Evolutionary conservation across 2,329 filamentous ascomycete genomes (phyloP), one percentile per base, ranked within the genome.

Genomic region (Exophiala sp.): DNA sequence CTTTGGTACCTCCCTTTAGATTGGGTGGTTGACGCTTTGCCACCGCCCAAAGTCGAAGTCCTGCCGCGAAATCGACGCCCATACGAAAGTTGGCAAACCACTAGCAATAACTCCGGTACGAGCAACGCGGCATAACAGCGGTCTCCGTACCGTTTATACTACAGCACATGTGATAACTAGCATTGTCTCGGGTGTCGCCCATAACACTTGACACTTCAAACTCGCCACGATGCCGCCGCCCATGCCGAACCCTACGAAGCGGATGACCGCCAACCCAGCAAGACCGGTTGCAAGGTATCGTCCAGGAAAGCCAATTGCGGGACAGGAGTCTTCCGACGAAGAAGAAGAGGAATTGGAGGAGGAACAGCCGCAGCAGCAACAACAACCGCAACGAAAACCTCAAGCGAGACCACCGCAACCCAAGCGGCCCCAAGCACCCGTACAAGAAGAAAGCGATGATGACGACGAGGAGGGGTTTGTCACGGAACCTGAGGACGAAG

Each of bases 221-320:
- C 24, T 10, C 24, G 5, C 37, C 37, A 47, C 30, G 13, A 72
- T 72, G 70, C 70, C 71, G 27, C 71, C 70, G 24, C 69, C 70
- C 5, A 65, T 72, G 43, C 68, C 68, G 14, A 69, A 58, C 16
- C 67, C 68, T 52, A 66, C 69, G 53, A 89, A 87, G 67, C 86
- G 87, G 63, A 95, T 97, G 87, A 97, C 91, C 56, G 89, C 90
- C 56, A 95, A 96, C 64, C 89, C 88, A 2, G 71, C 84, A 51
- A 83, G 82, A 66, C 86, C 88, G 19, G 80, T 64, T 27, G 59
- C 83, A 59, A 86, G 93, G 50, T 86, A 96, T 63, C 83, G 89
- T 51, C 85, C 91, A 13, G 91, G 93, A 58, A 97, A 96, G 68
- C 74, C 83, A 43, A 62, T 74, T 30, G 68, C 68, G 11, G 73